Base-by-base conservation (phyloP, 1,139 yeast genomes). In the Pichia cactophila region DNA sequence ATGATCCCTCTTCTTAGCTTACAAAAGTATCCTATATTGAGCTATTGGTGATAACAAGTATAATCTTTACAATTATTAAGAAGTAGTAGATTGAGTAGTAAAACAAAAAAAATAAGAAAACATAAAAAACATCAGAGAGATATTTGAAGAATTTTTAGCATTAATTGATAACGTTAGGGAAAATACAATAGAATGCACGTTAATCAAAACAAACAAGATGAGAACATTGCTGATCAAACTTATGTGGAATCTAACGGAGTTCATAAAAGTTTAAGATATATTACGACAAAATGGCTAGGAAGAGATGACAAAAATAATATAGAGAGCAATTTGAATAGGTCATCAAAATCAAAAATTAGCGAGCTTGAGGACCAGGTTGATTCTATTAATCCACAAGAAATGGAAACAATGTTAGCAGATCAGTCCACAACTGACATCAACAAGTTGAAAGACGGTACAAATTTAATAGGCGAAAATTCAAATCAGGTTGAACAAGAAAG, bases 231-330 rank as follows among this genome's bases (percentile, higher is more conserved):
- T 10, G 35, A 3, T 31, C 35, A 31, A 31, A 12, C 3, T 31
- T 31, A 14, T 14, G 35, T 10, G 35, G 50, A 50, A 3, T 5
- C 39, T 8, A 43, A 43, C 17, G 28, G 42, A 2, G 45, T 41
- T 7, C 43, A 49, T 2, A 45, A 47, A 31, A 41, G 47, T 26
- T 45, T 51, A 3, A 44, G 48, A 38, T 47, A 39, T 36, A 46
- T 52, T 8, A 52, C 44, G 33, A 44, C 51, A 16, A 52, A 43
- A 35, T 52, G 55, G 55, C n/a, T 28, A 20, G 40, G 46, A 14
- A 46, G 41, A 29, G 53, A 49, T 8, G 47, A 41, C n/a, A 46
- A 33, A 43, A 42, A 23, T 16, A 16, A 35, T 16, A 6, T 16
- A 16, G 38, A 35, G 12, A 33, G 5, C 23, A 35, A n/a, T 16